Evolutionary conservation across 2,329 filamentous ascomycete genomes (phyloP), one percentile per base, ranked within the genome.

Genomic region (Raffaelea deltoideospora): DNA sequence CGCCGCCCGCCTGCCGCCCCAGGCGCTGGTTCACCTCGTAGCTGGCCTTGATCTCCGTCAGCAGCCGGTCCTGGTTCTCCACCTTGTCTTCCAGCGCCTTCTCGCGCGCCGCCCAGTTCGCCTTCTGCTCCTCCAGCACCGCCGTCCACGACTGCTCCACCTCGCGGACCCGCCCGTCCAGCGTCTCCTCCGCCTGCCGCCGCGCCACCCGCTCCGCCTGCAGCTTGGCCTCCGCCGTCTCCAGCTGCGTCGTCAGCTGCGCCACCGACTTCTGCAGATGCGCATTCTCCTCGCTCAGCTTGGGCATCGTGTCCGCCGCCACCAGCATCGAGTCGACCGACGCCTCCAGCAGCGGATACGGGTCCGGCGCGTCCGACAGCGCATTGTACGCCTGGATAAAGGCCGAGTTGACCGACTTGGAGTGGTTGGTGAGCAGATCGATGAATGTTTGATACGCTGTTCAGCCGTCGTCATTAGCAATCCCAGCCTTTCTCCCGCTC

Each of bases 21-120:
- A 98, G 65, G 35, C 90, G 73, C 55, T 96, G 87, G 32, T 84
- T 90, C 37, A 98, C 90, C 57, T 98, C 90, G 53, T 95, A 95
- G 60, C 78, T 95, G 20, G 90, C 90, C 59, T 95, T 96, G 53
- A 96, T 76, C 56, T 98, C 92, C 51, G 82, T 94, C 47, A 98
- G 60, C 28, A 98, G 60, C 7, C 86, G 76, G 34, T 98, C 90
- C 53, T 98, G 88, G 48, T 80, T 92, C 55, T 95, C 88, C 3
- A 93, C 67, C 59, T 95, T 96, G 48, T 96, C 88, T 51, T 94
- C 86, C 41, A 95, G 59, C 21, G 73, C 76, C 60, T 82, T 54
- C 61, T 98, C 90, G 53, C 93, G 95, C 9, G 88, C 78, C 37
- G 81, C 77, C 90, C 90, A 98, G 52, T 98, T 98, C 55, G 88